phyloP scores from a whole-genome alignment of 805 yeast species.

The Cyberlindnera xylosilytica region DNA sequence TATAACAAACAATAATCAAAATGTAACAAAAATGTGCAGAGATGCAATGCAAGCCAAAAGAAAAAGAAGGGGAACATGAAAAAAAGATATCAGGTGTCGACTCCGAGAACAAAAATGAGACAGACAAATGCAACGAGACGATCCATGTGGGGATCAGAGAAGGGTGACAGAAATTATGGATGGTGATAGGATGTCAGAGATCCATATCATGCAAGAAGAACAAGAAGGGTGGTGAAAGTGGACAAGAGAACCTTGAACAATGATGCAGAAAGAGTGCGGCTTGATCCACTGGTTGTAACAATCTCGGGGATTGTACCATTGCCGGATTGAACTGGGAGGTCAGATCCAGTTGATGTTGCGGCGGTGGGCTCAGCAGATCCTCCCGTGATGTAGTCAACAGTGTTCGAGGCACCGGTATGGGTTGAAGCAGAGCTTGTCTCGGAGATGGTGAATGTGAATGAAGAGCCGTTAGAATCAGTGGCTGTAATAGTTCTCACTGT shows the following conservation, averaged over 20 bases:
- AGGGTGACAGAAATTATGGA: too few species aligned
- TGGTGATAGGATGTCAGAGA: too few species aligned
- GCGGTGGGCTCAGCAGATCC: neutral
- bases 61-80: too few species aligned
- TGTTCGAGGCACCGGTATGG: conserved; percentile 8
- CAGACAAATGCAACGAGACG: too few species aligned
- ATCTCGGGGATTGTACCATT: conserved; percentile 7
- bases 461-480: conserved; percentile 9
- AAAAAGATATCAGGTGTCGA: too few species aligned
- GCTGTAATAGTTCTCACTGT: conserved; percentile 4
- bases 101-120: too few species aligned
- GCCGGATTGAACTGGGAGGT: neutral
- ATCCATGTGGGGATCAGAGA: neutral
- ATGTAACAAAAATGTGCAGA: too few species aligned
- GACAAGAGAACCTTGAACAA: conserved; percentile 5
- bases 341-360: neutral
- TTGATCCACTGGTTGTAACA: conserved; percentile 11
- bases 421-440: conserved; percentile 5
- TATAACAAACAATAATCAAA: too few species aligned
- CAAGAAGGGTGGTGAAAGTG: conserved; percentile 1
- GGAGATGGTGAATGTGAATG: conserved; percentile 6
- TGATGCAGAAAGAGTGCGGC: conserved; percentile 4
- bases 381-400: conserved; percentile 8
- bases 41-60: too few species aligned
- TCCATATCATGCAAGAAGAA: conserved; percentile 6